Conservation (phyloP, 352 stramenopile species). For the Globisporangium megalacanthum region DNA sequence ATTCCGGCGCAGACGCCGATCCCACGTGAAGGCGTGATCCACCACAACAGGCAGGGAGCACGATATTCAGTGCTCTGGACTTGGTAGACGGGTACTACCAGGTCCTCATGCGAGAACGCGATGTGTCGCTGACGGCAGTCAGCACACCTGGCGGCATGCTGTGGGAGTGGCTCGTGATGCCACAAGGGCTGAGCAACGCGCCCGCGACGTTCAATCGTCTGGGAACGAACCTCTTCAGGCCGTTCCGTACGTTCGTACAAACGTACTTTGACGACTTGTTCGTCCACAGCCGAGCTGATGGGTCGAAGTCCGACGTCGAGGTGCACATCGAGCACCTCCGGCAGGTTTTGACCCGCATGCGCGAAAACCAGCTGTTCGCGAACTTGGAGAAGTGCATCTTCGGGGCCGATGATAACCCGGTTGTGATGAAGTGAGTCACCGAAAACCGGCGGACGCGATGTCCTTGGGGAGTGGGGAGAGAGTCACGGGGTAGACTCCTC, state of each 20-base stretch:
- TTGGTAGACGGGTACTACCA: constrained; percentile 27
- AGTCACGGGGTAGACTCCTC: too few species aligned
- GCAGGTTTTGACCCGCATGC: not conserved
- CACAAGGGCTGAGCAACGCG: constrained; percentile 18
- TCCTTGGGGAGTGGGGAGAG: too few species aligned
- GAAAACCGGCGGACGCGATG: too few species aligned
- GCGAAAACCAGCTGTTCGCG: not conserved
- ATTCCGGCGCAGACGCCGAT: constrained; percentile 27
- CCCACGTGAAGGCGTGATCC: constrained; percentile 18
- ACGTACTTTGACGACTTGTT: constrained; percentile 9
- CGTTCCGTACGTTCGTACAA: not conserved
- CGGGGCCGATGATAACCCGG: not conserved
- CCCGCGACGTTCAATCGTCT: constrained; percentile 24
- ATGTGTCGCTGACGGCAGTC: constrained; percentile 18
- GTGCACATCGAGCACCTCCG: not conserved
- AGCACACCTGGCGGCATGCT: constrained; percentile 18
- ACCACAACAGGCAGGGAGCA: constrained; percentile 18
- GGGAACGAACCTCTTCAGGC: constrained; percentile 1
- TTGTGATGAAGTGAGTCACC: too few species aligned
- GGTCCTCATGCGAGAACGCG: constrained; percentile 13
- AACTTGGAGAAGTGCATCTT: constrained; percentile 4
- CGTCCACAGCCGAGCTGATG: not conserved
- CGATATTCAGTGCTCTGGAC: constrained; percentile 25
- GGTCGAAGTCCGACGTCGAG: not conserved
- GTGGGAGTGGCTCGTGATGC: constrained; percentile 25